phyloP scores from a whole-genome alignment of 2,329 filamentous ascomycete genomes.

The Diaporthe aspalathi region DNA sequence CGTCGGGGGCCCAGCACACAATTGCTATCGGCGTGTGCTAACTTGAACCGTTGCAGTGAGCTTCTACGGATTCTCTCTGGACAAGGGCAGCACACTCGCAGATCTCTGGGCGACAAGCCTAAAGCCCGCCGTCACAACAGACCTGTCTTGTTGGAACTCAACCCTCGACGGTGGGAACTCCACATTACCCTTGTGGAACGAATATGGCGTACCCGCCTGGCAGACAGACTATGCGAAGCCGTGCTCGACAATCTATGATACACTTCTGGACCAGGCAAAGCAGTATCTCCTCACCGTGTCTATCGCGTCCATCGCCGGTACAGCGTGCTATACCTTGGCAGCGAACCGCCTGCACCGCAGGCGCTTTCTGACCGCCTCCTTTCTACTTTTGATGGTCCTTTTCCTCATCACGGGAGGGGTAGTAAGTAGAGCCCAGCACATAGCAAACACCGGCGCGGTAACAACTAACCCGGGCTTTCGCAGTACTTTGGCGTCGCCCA shows the following conservation, averaged over 20 bases:
- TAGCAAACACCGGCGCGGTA: slow-evolving; percentile 40
- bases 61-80: slow-evolving; percentile 67
- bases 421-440: slow-evolving; percentile 36
- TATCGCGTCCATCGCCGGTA: slow-evolving; percentile 62
- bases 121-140: slow-evolving; percentile 49
- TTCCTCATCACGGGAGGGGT: slow-evolving; percentile 60
- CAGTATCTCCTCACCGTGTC: slow-evolving; percentile 65
- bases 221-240: slow-evolving; percentile 61
- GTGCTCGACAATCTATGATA: slow-evolving; percentile 64
- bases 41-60: slow-evolving; percentile 49
- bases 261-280: slow-evolving; percentile 63
- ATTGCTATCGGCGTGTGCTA: background rate
- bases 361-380: slow-evolving; percentile 62
- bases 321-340: slow-evolving; percentile 60
- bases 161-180: slow-evolving; percentile 56
- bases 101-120: slow-evolving; percentile 56
- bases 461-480: background rate
- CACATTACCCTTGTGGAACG: slow-evolving; percentile 55
- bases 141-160: slow-evolving; percentile 61
- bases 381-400: slow-evolving; percentile 57
- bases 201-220: slow-evolving; percentile 58
- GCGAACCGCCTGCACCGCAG: slow-evolving; percentile 61
- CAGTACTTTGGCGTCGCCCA: slow-evolving; percentile 60
- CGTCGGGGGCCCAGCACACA: too few relatives aligned
- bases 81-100: slow-evolving; percentile 56